Base-by-base conservation (phyloP, 2,329 filamentous ascomycete genomes). In the Neodidymelliopsis sp. region DNA sequence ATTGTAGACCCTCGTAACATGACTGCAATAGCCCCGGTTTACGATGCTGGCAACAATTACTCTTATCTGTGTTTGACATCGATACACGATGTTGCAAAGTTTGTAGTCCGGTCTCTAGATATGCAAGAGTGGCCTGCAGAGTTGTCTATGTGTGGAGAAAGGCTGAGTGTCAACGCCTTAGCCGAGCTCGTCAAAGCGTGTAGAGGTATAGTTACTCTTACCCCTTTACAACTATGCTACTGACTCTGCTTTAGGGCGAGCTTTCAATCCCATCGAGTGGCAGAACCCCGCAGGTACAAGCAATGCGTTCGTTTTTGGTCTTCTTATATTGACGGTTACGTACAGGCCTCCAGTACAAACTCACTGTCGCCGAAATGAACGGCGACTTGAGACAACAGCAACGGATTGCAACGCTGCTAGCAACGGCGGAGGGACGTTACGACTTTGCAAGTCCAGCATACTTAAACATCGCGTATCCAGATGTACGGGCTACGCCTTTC, bases 51-150 rank as follows among this genome's bases (percentile, higher is more conserved):
- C 1, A 50, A 79, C 81, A n/a, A 78, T 74, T 39, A 59, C 10
- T 55, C 67, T 2, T 62, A 45, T 6, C 72, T 91, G 5, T 86
- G 83, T 57, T 75, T 91, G 75, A 91, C 86, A 2, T 87, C 87
- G 4, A 82, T 85, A 12, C 77, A 83, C 54, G 89, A 92, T 61
- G 82, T 90, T 4, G 88, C 82, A 18, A 79, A 80, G n/a, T 90
- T 88, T 58, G 77, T 91, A 7, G 85, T 86, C 9, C 83, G 84
- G n/a, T 83, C 89, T 11, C 69, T 90, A 22, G 85, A 89, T 34
- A 71, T 90, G 29, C 73, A 76, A 6, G 77, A 69, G 13, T 92
- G 89, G 89, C 87, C 87, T 3, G 70, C 73, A 5, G 88, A 91
- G 65, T 84, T 88, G 66, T 81, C 80, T 28, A 85, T 91, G 80